Evolutionary conservation across 176 grass and related monocot genomes (phyloP), one percentile per base, ranked within the genome.

Genomic region (Saccharum officinarum): DNA sequence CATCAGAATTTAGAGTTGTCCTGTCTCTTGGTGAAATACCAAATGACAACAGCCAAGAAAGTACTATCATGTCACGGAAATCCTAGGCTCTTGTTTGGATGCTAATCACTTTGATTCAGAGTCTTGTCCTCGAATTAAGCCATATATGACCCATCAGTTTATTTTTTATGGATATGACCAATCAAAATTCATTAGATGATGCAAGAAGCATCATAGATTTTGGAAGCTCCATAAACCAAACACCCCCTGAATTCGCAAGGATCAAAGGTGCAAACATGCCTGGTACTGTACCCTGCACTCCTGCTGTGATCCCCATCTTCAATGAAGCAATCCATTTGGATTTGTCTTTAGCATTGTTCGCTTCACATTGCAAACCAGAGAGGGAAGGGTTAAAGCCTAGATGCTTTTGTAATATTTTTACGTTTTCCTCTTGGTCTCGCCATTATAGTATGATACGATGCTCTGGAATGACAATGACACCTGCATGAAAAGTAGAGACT

Each of bases 301-400:
- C 22, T 52, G 15, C 8, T 52, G 23, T 34, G 72, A 31, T 9
- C 20, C 7, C 7, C 30, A 6, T 66, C 60, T 8, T 17, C 76
- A 62, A 7, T 25, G 5, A 77, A 40, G 12, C 31, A 15, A 49
- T 7, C 4, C 17, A 37, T 76, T 77, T 59, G 23, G 14, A 4
- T 34, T 26, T 66, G 20, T 31, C 22, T 73, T 62, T 46, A 42
- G 10, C 41, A 16, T 68, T 76, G 61, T 55, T 84, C 33, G 80
- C 52, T 82, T 57, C 67, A 71, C 49, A 59, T 59, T 71, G 67
- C 67, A 41, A 54, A 20, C 33, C 61, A 44, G 62, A 55, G 63
- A 25, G 10, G 44, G 13, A 14, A 11, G 15, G n/a, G 11, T 39
- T 28, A 28, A 50, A 28, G 34, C 8, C 5, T 12, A 36, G 11